Evolutionary conservation across 2,329 filamentous ascomycete species (phyloP).

Genomic region (Metarhizium rileyi): DNA sequence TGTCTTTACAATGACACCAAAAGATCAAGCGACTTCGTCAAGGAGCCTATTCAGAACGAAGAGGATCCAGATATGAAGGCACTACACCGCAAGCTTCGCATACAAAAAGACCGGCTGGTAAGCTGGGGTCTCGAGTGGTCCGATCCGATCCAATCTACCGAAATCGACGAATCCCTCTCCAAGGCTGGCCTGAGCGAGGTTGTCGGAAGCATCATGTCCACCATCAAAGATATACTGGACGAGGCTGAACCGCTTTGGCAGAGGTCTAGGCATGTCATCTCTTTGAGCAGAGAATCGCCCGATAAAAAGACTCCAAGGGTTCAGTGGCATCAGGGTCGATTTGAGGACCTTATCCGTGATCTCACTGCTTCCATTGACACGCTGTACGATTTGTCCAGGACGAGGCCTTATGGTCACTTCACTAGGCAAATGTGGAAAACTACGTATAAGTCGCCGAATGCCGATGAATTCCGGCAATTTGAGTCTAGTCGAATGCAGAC

Average conservation of each 20-base stretch:
- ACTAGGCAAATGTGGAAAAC: constrained; percentile 21
- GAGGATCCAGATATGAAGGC: constrained; percentile 61
- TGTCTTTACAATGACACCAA: constrained; percentile 76
- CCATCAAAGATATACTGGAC: constrained; percentile 69
- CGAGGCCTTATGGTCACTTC: constrained; percentile 39
- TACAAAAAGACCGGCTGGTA: constrained; percentile 69
- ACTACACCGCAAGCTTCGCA: constrained; percentile 66
- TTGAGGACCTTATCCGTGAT: constrained; percentile 65
- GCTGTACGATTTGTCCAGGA: constrained; percentile 65
- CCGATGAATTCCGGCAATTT: constrained; percentile 41
- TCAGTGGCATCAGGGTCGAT: constrained; percentile 60
- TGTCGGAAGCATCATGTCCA: constrained; percentile 68
- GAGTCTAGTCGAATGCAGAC: constrained; percentile 52
- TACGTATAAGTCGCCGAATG: constrained; percentile 23
- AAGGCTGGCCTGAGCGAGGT: constrained; percentile 68
- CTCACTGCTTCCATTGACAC: constrained; percentile 71
- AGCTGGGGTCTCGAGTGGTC: constrained; percentile 78
- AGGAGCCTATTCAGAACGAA: constrained; percentile 50
- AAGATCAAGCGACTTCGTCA: constrained; percentile 64
- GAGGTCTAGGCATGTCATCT: constrained; percentile 40
- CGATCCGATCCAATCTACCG: constrained; percentile 56
- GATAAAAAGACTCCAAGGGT: constrained; percentile 48
- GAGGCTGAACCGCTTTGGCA: constrained; percentile 66
- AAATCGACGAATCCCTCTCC: constrained; percentile 62
- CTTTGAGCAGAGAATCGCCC: constrained; percentile 30